Evolutionary conservation across 768 basidiomycete genomes (phyloP).

Genomic region (Hypsizygus marmoreus): DNA sequence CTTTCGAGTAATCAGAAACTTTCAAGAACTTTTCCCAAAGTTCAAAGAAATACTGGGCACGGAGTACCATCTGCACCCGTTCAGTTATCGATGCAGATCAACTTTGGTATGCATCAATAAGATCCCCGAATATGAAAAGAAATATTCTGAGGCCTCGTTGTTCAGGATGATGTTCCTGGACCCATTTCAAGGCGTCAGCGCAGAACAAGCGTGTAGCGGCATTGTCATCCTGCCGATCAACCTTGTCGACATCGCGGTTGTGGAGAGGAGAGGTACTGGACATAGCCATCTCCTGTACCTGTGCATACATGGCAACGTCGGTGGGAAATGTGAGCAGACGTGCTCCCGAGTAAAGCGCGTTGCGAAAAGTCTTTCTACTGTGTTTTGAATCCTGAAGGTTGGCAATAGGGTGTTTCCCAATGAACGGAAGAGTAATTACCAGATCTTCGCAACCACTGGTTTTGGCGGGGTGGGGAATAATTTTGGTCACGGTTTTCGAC

Average conservation of each 20-base stretch:
- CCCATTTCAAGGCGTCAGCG: slow-evolving; percentile 26
- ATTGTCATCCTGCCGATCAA: slow-evolving; percentile 47
- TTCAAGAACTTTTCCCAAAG: slow-evolving; percentile 28
- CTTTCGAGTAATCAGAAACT: slow-evolving; percentile 15
- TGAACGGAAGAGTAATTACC: slow-evolving; percentile 9
- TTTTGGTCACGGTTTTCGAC: slow-evolving; percentile 1
- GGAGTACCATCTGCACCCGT: slow-evolving; percentile 30
- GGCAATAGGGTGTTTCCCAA: slow-evolving; percentile 14
- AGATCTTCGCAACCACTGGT: background rate
- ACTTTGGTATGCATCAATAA: slow-evolving; percentile 41
- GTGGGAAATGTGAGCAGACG: slow-evolving; percentile 25
- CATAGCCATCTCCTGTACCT: slow-evolving; percentile 20
- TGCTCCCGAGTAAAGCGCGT: slow-evolving; percentile 33
- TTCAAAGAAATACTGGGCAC: slow-evolving; percentile 31
- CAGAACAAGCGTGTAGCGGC: slow-evolving; percentile 43
- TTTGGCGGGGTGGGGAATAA: background rate
- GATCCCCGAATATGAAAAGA: slow-evolving; percentile 42
- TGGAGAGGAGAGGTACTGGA: slow-evolving; percentile 20
- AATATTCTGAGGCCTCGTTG: slow-evolving; percentile 29
- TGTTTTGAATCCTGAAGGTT: slow-evolving; percentile 35
- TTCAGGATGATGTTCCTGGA: slow-evolving; percentile 26
- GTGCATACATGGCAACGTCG: slow-evolving; percentile 19
- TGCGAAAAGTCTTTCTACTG: slow-evolving; percentile 28
- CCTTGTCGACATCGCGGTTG: slow-evolving; percentile 33
- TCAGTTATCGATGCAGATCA: slow-evolving; percentile 24